Percentiles rank a stretch among this genome's conserved stretches.
These are phyloP conservation scores for Osmozyma mogii DNA, from an alignment of 805 yeast species.

Conservation along the genomic window DNA sequence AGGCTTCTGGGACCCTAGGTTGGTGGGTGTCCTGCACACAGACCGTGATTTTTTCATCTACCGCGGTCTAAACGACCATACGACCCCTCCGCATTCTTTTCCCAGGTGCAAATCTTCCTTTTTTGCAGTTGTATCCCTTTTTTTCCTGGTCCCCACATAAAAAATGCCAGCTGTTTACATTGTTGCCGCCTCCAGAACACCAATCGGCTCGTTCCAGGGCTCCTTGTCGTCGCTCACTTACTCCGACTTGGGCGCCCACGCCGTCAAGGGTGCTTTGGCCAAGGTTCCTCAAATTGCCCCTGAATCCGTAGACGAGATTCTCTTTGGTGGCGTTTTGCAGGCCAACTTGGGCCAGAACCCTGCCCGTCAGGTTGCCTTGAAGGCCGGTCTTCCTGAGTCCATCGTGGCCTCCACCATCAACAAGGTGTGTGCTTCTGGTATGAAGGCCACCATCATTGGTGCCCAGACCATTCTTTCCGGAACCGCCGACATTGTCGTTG, in stretches of 20 bases:
- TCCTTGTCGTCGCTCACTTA: slow-evolving; percentile 64
- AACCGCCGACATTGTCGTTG: slow-evolving; percentile 83
- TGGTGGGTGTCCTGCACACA: too few relatives aligned
- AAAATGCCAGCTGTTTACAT: slow-evolving; percentile 62
- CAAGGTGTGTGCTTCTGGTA: slow-evolving; percentile 96
- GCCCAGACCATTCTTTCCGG: slow-evolving; percentile 89
- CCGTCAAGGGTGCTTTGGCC: slow-evolving; percentile 80
- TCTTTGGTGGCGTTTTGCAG: slow-evolving; percentile 86
- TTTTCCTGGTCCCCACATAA: too few relatives aligned
- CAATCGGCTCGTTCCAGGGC: slow-evolving; percentile 93
- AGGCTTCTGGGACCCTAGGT: too few relatives aligned
- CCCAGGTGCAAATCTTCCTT: too few relatives aligned
- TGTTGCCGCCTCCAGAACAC: slow-evolving; percentile 89
- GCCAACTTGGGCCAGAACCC: slow-evolving; percentile 97
- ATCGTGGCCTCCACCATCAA: slow-evolving; percentile 86
- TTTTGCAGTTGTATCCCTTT: too few relatives aligned
- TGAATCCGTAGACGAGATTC: slow-evolving; percentile 75
- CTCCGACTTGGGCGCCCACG: slow-evolving; percentile 85
- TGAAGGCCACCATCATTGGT: slow-evolving; percentile 84
- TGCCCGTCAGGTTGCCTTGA: slow-evolving; percentile 93
- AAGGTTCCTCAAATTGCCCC: slow-evolving; percentile 78
- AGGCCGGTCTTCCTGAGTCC: slow-evolving; percentile 75
- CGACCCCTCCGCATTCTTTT: too few relatives aligned
- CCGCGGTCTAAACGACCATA: too few relatives aligned
- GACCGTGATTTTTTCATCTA: too few relatives aligned